phyloP scores from a whole-genome alignment of 1,284 basidiomycete genomes.

The Cryptococcus amylolentus region DNA sequence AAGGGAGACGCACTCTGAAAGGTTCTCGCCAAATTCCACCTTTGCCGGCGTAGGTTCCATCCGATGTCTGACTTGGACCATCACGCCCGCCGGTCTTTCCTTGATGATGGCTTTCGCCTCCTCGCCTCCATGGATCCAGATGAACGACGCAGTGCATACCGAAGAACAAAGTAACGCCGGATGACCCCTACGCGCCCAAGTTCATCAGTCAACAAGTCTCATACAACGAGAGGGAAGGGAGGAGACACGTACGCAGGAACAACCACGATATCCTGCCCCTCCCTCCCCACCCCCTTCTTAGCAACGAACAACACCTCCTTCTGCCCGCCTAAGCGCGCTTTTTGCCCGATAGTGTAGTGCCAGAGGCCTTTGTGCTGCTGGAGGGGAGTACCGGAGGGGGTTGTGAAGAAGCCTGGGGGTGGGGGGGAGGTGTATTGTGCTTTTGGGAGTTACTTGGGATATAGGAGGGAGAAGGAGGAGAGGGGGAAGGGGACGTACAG shows the following conservation, averaged over 20 bases:
- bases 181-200: slow-evolving; percentile 56
- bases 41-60: slow-evolving; percentile 55
- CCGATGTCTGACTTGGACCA: slow-evolving; percentile 68
- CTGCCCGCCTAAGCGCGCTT: slow-evolving; percentile 65
- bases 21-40: slow-evolving; percentile 26
- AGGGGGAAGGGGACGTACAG: slow-evolving; percentile 53
- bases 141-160: slow-evolving; percentile 57
- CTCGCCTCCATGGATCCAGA: slow-evolving; percentile 62
- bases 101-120: slow-evolving; percentile 12
- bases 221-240: neutral
- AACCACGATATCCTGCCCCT: slow-evolving; percentile 61
- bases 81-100: slow-evolving; percentile 48
- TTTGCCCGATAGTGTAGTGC: slow-evolving; percentile 84
- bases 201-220: neutral
- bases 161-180: slow-evolving; percentile 59
- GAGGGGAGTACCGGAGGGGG: slow-evolving; percentile 58
- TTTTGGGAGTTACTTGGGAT: slow-evolving; percentile 36
- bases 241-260: slow-evolving; percentile 67
- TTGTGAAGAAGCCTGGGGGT: slow-evolving; percentile 59
- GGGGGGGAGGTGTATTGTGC: slow-evolving; percentile 72
- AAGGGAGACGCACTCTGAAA: too few relatives aligned
- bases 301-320: slow-evolving; percentile 69
- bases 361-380: slow-evolving; percentile 74
- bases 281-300: slow-evolving; percentile 61
- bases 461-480: neutral